Evolutionary conservation across 192 early-diverging fungal genomes (phyloP).

Genomic region (Backusella mclennaniae): DNA sequence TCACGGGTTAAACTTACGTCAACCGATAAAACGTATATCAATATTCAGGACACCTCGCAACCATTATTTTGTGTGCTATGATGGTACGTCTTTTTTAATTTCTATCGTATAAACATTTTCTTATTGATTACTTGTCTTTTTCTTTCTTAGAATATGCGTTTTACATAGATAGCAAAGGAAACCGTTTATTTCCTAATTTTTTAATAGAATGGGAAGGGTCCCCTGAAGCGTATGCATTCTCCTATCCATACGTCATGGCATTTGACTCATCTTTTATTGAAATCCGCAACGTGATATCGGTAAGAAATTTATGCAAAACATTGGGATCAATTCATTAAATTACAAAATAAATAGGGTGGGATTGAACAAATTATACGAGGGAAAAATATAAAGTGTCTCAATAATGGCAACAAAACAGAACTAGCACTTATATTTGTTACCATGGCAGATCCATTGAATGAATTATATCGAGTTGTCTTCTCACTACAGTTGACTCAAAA

Average conservation of each 20-base stretch:
- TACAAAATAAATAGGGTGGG: constrained; percentile 35
- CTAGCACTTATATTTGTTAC: constrained; percentile 25
- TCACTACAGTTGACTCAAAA: constrained; percentile 12
- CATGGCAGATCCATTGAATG: constrained; percentile 27
- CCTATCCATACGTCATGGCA: constrained; percentile 85
- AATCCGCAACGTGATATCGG: constrained; percentile 78
- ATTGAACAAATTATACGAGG: constrained; percentile 57
- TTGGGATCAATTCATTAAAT: neutral
- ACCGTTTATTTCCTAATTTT: constrained; percentile 67
- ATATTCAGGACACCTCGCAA: constrained; percentile 77
- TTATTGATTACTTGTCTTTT: neutral
- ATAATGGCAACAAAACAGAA: constrained; percentile 26
- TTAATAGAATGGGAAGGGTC: constrained; percentile 86
- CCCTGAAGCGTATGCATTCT: constrained; percentile 80
- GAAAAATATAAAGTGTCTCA: constrained; percentile 55
- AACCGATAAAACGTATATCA: constrained; percentile 70
- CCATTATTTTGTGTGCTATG: constrained; percentile 90
- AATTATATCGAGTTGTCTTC: constrained; percentile 23
- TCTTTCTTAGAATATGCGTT: constrained; percentile 77
- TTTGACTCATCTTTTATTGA: constrained; percentile 93
- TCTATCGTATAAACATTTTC: constrained; percentile 51
- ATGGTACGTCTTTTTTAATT: constrained; percentile 67
- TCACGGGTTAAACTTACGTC: constrained; percentile 13
- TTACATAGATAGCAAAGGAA: constrained; percentile 85
- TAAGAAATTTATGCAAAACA: constrained; percentile 4